A percentile compares a stretch with the other conserved stretches of the same genome.
Conservation (phyloP, 352 stramenopile genomes). For the Phytophthora brassicae region DNA sequence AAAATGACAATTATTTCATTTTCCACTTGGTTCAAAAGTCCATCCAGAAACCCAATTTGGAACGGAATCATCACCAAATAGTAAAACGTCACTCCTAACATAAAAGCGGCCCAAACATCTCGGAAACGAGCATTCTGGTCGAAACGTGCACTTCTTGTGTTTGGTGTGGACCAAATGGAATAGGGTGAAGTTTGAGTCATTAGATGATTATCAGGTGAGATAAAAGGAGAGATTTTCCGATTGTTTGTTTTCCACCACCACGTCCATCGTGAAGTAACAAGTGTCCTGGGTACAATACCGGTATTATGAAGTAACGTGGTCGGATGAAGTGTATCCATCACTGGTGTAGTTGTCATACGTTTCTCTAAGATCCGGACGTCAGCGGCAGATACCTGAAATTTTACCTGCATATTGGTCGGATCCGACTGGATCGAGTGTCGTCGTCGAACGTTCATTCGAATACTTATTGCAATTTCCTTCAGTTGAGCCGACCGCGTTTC, state of each 20-base stretch:
- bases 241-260: not conserved
- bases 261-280: not conserved
- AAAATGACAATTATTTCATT: slow-evolving; percentile 29
- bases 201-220: not conserved
- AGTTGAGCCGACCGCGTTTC: slow-evolving; percentile 12
- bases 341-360: slow-evolving; percentile 15
- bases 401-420: slow-evolving; percentile 18
- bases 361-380: slow-evolving; percentile 31
- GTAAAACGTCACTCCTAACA: slow-evolving; percentile 60
- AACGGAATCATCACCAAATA: slow-evolving; percentile 60
- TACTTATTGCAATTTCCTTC: not conserved
- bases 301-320: slow-evolving; percentile 4
- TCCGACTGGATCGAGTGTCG: slow-evolving; percentile 43
- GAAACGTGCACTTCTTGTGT: slow-evolving; percentile 8
- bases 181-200: slow-evolving; percentile 8
- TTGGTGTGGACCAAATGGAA: slow-evolving; percentile 20
- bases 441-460: slow-evolving; percentile 9
- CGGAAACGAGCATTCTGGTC: slow-evolving; percentile 42
- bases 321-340: not conserved
- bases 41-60: slow-evolving; percentile 59
- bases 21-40: slow-evolving; percentile 37
- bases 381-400: slow-evolving; percentile 23
- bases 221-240: slow-evolving; percentile 21
- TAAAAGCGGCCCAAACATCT: slow-evolving; percentile 48
- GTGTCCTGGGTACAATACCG: not conserved